Evolutionary conservation across 1,284 basidiomycete genomes (phyloP).

Genomic region (Hemileia vastatrix): DNA sequence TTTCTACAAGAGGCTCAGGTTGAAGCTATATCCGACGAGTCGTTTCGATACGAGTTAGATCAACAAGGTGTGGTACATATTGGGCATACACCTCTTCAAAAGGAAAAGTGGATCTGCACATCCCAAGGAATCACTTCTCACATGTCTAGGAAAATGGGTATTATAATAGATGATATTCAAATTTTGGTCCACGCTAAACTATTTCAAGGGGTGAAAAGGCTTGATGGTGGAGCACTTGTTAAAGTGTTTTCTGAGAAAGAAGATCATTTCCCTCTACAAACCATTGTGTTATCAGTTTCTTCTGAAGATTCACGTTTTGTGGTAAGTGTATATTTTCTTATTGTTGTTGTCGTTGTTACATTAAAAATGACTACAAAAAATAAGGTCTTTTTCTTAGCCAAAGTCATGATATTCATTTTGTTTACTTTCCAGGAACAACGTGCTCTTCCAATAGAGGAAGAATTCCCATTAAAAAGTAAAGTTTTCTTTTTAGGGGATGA

Average conservation of each 20-base stretch:
- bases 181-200: conserved; percentile 4
- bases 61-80: conserved; percentile 58
- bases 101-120: conserved; percentile 61
- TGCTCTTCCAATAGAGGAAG: conserved; percentile 69
- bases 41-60: conserved; percentile 71
- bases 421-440: conserved; percentile 49
- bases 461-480: conserved; percentile 79
- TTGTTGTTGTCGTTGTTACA: too few relatives aligned
- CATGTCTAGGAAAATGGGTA: conserved; percentile 82
- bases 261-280: conserved; percentile 72
- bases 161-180: conserved; percentile 59
- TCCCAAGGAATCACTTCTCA: conserved; percentile 67
- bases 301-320: conserved; percentile 81
- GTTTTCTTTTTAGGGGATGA: conserved; percentile 92
- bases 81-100: conserved; percentile 56
- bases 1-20: conserved; percentile 88
- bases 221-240: conserved; percentile 78
- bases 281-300: conserved; percentile 63
- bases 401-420: not conserved
- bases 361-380: too few relatives aligned
- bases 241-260: conserved; percentile 95
- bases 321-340: conserved; percentile 50
- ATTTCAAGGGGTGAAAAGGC: conserved; percentile 63
- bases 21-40: conserved; percentile 70
- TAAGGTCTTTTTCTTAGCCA: not conserved